These are phyloP conservation scores for Luffa acutangula DNA, from an alignment of 306 rosid species.

Conservation along the genomic window DNA sequence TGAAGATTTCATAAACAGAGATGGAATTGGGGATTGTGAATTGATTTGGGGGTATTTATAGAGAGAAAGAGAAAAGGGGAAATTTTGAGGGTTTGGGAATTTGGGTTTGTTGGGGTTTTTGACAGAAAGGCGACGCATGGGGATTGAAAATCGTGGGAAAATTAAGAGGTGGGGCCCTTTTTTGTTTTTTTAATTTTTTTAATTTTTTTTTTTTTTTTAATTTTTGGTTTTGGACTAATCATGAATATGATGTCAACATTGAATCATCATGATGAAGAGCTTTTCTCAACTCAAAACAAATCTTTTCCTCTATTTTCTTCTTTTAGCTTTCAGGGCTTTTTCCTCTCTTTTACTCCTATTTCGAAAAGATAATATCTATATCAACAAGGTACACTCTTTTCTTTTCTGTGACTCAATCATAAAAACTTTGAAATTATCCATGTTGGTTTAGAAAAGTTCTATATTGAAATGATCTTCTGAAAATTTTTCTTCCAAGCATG, in stretches of 20 bases:
- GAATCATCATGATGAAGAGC: constrained; percentile 1
- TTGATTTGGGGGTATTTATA: not conserved
- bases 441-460: too few relatives aligned
- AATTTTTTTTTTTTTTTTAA: not conserved
- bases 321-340: too few relatives aligned
- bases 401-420: too few relatives aligned
- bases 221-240: not conserved
- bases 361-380: too few relatives aligned
- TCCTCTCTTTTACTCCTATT: too few relatives aligned
- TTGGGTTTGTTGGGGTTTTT: not conserved
- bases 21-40: not conserved
- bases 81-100: not conserved
- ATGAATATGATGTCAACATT: constrained; percentile 9
- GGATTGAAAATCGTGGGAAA: not conserved
- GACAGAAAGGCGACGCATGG: not conserved
- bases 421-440: too few relatives aligned
- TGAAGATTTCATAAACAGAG: not conserved
- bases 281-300: not conserved
- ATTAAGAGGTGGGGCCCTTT: not conserved
- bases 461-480: too few relatives aligned
- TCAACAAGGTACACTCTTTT: too few relatives aligned
- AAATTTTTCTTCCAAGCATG: too few relatives aligned
- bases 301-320: too few relatives aligned
- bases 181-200: not conserved
- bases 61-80: not conserved